Percentiles rank a stretch among this genome's conserved stretches.
These are phyloP conservation scores for Chalciporus sp. DNA, from an alignment of 1,284 basidiomycete species.

Conservation along the genomic window DNA sequence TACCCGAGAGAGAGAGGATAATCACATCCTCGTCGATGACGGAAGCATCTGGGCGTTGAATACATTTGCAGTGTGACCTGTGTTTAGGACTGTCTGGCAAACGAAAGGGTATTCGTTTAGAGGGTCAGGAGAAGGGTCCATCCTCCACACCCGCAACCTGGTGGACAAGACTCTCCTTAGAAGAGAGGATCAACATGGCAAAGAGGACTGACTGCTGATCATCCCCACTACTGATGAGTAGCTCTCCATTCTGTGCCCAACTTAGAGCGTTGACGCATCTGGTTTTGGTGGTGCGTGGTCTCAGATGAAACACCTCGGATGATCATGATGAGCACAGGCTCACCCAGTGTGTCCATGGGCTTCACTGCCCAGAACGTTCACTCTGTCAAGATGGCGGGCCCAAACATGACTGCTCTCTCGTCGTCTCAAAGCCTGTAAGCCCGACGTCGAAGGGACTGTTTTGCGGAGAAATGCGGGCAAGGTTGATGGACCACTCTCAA, in stretches of 20 bases:
- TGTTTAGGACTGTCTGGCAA: constrained; percentile 65
- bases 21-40: constrained; percentile 66
- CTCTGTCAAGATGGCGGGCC: constrained; percentile 45
- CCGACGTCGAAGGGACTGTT: constrained; percentile 27
- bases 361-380: constrained; percentile 66
- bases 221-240: constrained; percentile 80
- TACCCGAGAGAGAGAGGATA: constrained; percentile 7
- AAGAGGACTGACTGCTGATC: constrained; percentile 68
- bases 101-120: constrained; percentile 56
- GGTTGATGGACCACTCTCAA: not conserved
- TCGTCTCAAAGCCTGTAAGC: constrained; percentile 26
- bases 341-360: constrained; percentile 67
- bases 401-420: constrained; percentile 27
- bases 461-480: constrained; percentile 5
- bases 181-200: not conserved
- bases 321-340: constrained; percentile 18
- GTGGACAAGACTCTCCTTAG: constrained; percentile 6
- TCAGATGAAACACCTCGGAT: not conserved
- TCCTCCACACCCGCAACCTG: constrained; percentile 72
- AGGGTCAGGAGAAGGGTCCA: constrained; percentile 40
- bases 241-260: constrained; percentile 77
- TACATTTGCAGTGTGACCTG: constrained; percentile 86
- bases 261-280: constrained; percentile 86
- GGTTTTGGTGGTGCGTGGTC: constrained; percentile 2
- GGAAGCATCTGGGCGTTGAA: constrained; percentile 88